Conservation (phyloP, 257 asterid genomes). For the Przewalskia tangutica region DNA sequence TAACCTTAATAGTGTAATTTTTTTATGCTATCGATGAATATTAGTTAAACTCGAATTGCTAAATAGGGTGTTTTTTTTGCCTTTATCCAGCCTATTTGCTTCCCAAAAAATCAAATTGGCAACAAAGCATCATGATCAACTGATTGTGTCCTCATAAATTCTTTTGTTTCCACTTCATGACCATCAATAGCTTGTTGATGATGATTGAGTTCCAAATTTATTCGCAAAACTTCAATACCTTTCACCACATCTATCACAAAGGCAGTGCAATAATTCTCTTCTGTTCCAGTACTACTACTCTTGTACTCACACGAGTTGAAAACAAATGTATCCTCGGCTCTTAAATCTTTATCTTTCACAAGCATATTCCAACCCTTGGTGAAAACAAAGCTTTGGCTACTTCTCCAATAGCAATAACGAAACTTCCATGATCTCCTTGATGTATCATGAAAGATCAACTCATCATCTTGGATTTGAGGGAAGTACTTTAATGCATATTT, state of each 20-base stretch:
- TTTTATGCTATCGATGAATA: neutral
- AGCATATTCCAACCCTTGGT: constrained; percentile 69
- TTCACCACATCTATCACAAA: constrained; percentile 37
- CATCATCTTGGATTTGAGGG: constrained; percentile 24
- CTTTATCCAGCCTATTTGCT: neutral
- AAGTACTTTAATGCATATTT: constrained; percentile 34
- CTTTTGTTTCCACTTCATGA: neutral
- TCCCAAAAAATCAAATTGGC: neutral
- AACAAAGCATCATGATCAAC: neutral
- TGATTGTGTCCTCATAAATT: neutral
- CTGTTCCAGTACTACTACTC: neutral
- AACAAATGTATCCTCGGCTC: constrained; percentile 32
- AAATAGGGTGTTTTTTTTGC: neutral
- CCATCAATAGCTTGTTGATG: neutral
- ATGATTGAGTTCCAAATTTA: neutral
- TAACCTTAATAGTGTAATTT: no score
- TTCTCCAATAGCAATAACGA: constrained; percentile 58
- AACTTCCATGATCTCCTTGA: constrained; percentile 52
- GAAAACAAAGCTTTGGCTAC: constrained; percentile 69
- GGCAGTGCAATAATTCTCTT: constrained; percentile 8
- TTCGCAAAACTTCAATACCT: neutral
- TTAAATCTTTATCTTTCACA: constrained; percentile 38
- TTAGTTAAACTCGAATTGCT: neutral
- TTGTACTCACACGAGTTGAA: constrained; percentile 37
- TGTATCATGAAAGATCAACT: constrained; percentile 34